phyloP scores from a whole-genome alignment of 495 filamentous ascomycete species.

The Cercophora sp. region DNA sequence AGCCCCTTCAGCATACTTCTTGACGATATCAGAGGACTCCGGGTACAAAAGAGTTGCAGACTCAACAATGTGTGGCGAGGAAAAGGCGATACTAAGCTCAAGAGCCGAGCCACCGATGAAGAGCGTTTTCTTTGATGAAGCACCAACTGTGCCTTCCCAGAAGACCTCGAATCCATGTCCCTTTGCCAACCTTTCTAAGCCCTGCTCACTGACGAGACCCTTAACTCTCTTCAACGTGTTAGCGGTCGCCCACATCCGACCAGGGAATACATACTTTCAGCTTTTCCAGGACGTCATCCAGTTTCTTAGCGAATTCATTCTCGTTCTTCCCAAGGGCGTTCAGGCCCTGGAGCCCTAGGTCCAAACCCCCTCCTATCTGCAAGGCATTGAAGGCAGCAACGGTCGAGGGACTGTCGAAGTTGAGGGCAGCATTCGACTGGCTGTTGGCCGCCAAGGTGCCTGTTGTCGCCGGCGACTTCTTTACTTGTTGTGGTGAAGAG shows the following conservation, averaged over 20 bases:
- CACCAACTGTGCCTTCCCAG: slow-evolving; percentile 56
- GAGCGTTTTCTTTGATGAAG: slow-evolving; percentile 48
- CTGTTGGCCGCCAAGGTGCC: slow-evolving; percentile 37
- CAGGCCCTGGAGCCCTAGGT: slow-evolving; percentile 37
- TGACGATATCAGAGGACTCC: slow-evolving; percentile 44
- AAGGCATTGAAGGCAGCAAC: slow-evolving; percentile 46
- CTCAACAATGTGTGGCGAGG: slow-evolving; percentile 44
- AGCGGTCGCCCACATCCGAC: neutral
- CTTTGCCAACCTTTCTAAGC: slow-evolving; percentile 70
- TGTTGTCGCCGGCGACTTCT: slow-evolving; percentile 48
- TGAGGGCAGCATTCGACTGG: slow-evolving; percentile 31
- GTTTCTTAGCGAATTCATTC: slow-evolving; percentile 52
- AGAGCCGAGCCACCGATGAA: slow-evolving; percentile 66
- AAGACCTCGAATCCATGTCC: slow-evolving; percentile 68
- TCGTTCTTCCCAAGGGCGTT: slow-evolving; percentile 38
- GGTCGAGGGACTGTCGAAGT: slow-evolving; percentile 53
- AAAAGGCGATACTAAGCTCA: slow-evolving; percentile 51
- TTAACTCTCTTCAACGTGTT: slow-evolving; percentile 32
- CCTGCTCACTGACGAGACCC: slow-evolving; percentile 70
- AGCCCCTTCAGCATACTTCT: slow-evolving; percentile 45
- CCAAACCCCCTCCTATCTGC: slow-evolving; percentile 35
- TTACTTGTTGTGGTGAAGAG: slow-evolving; percentile 52
- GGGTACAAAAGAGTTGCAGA: slow-evolving; percentile 44
- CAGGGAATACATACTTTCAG: slow-evolving; percentile 23
- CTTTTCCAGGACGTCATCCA: slow-evolving; percentile 50